These are phyloP conservation scores for Chaetomium cochliodes DNA, from an alignment of 495 filamentous ascomycete species.

Conservation along the genomic window DNA sequence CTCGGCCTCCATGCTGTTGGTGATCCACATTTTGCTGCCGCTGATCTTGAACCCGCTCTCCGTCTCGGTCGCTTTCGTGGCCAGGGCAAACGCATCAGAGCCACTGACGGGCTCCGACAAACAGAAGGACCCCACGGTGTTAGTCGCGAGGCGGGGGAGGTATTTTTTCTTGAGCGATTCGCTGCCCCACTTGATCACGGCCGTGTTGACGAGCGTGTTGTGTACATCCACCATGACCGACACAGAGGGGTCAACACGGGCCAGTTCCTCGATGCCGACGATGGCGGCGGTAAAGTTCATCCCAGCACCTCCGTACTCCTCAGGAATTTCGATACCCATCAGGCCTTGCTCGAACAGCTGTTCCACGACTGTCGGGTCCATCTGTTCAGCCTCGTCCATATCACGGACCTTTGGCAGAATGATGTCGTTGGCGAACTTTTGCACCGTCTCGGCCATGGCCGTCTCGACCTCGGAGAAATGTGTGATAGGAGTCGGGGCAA, in stretches of 20 bases:
- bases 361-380: conserved; percentile 87
- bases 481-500: conserved; percentile 88
- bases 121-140: conserved; percentile 93
- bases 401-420: conserved; percentile 91
- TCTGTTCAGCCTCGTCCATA: conserved; percentile 95
- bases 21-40: conserved; percentile 99
- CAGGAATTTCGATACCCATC: conserved; percentile 96
- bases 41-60: conserved; percentile 78
- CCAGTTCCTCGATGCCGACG: conserved; percentile 94
- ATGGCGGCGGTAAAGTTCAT: conserved; percentile 99
- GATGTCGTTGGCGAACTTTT: conserved; percentile 84
- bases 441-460: conserved; percentile 83
- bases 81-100: conserved; percentile 92
- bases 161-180: conserved; percentile 74
- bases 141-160: conserved; percentile 82
- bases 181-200: conserved; percentile 81
- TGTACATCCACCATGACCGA: conserved; percentile 93
- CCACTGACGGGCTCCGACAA: conserved; percentile 91
- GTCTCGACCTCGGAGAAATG: conserved; percentile 88
- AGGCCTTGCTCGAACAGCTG: conserved; percentile 95
- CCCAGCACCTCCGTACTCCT: conserved; percentile 92
- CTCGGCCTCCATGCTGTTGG: conserved; percentile 87
- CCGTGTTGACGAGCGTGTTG: conserved; percentile 96
- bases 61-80: conserved; percentile 78
- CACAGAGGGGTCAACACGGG: conserved; percentile 90